Evolutionary conservation across 2,329 filamentous ascomycete species (phyloP).

Genomic region (Hymenoscyphus fraxineus): DNA sequence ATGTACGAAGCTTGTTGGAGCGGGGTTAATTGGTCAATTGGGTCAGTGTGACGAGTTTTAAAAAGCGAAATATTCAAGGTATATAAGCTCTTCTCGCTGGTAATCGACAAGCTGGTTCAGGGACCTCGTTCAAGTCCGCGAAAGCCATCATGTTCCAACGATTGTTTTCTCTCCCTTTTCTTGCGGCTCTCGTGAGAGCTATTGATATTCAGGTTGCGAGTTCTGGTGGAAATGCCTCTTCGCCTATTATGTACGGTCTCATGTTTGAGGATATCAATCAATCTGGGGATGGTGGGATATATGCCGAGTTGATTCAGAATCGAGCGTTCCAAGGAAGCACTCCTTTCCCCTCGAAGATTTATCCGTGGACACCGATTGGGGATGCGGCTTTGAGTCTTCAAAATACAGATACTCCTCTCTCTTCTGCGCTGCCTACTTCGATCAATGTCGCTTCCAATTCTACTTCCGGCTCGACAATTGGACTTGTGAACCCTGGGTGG

Average conservation of each 20-base stretch:
- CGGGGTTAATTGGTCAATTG: neutral
- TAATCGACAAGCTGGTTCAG: neutral
- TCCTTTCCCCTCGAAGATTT: constrained; percentile 45
- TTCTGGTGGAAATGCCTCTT: constrained; percentile 30
- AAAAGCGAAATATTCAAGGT: neutral
- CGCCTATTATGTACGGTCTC: constrained; percentile 29
- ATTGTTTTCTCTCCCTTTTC: constrained; percentile 3
- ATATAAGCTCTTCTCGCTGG: neutral
- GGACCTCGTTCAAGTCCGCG: no score
- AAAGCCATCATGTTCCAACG: constrained; percentile 5
- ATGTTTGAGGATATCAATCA: constrained; percentile 35
- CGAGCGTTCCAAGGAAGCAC: constrained; percentile 59
- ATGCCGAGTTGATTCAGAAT: constrained; percentile 68
- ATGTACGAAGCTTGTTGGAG: neutral
- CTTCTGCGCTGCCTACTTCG: constrained; percentile 27
- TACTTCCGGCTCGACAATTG: constrained; percentile 38
- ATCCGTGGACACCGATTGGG: constrained; percentile 33
- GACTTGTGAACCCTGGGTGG: constrained; percentile 52
- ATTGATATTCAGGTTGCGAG: constrained; percentile 28
- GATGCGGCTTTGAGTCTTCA: constrained; percentile 33
- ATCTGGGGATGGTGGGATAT: constrained; percentile 39
- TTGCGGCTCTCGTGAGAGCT: constrained; percentile 22
- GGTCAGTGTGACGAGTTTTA: neutral
- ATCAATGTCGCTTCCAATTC: constrained; percentile 31
- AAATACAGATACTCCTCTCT: constrained; percentile 27